Base-by-base conservation (phyloP, 1,284 basidiomycete genomes). In the Kalmanozyma brasiliensis region DNA sequence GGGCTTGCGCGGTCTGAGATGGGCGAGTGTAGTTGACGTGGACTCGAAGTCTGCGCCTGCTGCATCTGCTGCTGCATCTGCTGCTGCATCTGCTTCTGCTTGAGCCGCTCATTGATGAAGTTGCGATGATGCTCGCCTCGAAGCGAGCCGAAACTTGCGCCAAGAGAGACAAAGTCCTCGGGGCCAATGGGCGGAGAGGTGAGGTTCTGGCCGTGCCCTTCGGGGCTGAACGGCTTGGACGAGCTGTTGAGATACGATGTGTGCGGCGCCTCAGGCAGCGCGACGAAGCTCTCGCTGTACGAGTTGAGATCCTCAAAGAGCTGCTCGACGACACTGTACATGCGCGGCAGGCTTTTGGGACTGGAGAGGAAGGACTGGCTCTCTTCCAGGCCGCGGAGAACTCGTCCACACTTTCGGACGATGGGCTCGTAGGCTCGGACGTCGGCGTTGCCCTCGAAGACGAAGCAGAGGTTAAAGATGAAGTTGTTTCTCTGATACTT, bases 261-360 rank as follows among this genome's bases (percentile, higher is more conserved):
- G 49, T 73, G 66, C 17, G 70, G 76, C 2, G 63, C 65, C 17
- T 79, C 78, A 2, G 80, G 80, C 1, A 82, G 69, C n/a, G 78
- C 75, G 4, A 82, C 67, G 35, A 82, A 82, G 26, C 69, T 66
- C 51, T 82, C 80, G 53, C 74, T 78, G 84, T 96, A 98, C 5
- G 92, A 94, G 83, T 97, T 98, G 65, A 98, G 84, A 76, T 99
- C 96, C 79, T 97, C 94, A 74, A 94, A 98, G 0, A 99, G 86
- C 81, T 98, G 94, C 83, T 99, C 95, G 29, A 98, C 88, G 53
- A 98, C 91, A 7, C 90, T 88, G 71, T 91, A 88, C 48, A 98
- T 88, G 0, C 89, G 87, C 40, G 87, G 86, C 1, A 89, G 87
- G 6, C 89, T 90, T 44, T 87, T 84, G 1, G 89, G 85, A 7